Evolutionary conservation across 495 filamentous ascomycete species (phyloP), one percentile per base, ranked within the genome.

Genomic region (Neurospora sp.): DNA sequence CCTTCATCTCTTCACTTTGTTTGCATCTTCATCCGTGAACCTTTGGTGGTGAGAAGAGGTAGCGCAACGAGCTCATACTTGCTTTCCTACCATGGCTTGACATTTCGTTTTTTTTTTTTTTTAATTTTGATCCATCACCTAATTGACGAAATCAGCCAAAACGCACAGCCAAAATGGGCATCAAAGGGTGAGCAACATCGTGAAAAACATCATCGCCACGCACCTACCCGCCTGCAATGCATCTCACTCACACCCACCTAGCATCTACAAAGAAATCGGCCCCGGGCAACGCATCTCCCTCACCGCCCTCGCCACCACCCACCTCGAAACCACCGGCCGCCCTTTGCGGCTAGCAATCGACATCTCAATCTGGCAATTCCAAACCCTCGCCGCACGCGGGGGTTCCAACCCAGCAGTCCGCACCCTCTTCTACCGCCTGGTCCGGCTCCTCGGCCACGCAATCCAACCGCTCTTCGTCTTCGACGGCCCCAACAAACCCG

Each of bases 321-420:
- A 92, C 72, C 86, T 94, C 73, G 90, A 94, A 74, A 81, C 88
- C 39, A 89, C 87, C 48, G 86, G 88, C 31, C 87, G 90, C 5
- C 94, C 96, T 0, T 85, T 98, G 8, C 90, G 94, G 17, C 85
- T 99, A 37, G 96, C 96, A 24, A 93, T 99, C 70, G 96, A 99
- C 79, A 92, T 96, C 73, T 94, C 94, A 0, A 98, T 99, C 80
- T 99, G 96, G 96, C 90, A 97, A 31, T 98, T 97, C 78, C 96
- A 99, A 78, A 90, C 91, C 9, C 94, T 96, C 76, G 90, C 93
- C 9, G 91, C 92, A 21, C 88, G 91, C 81, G 89, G 96, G 31
- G 96, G 96, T 69, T 89, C 88, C 36, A 98, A 98, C 78, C 96
- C 96, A 6, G 94, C 95, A 19, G 85, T 97, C 19, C 90, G 96